These are phyloP conservation scores for Pterocarpus santalinus DNA, from an alignment of 306 rosid genomes.

Conservation along the genomic window DNA sequence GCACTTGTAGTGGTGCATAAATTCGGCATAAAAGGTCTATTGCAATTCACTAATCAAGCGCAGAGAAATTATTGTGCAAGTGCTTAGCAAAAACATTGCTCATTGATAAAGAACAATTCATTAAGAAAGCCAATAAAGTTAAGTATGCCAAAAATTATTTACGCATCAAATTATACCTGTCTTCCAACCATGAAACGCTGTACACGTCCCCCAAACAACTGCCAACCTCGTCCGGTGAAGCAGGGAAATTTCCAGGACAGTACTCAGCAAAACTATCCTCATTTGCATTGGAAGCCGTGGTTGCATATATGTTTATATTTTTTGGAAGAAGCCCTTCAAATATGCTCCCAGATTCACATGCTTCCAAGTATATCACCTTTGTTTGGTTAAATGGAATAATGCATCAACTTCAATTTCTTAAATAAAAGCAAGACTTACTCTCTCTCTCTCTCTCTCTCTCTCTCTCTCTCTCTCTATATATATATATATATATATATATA, in stretches of 20 bases:
- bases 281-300: constrained; percentile 64
- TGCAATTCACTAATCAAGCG: no score
- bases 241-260: constrained; percentile 42
- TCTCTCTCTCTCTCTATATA: no score
- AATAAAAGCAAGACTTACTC: no score
- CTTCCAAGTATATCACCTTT: constrained; percentile 75
- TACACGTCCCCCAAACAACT: constrained; percentile 75
- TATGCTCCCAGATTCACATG: constrained; percentile 84
- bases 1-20: no score
- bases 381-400: neutral
- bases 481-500: no score
- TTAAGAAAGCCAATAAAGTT: neutral
- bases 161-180: constrained; percentile 54
- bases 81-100: no score
- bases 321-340: constrained; percentile 73
- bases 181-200: constrained; percentile 86
- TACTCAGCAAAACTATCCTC: constrained; percentile 67
- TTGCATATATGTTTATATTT: constrained; percentile 60
- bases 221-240: constrained; percentile 37
- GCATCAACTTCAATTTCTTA: no score
- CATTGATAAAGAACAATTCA: neutral
- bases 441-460: no score
- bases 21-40: no score
- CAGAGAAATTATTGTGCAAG: no score
- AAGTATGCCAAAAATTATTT: neutral